These are phyloP conservation scores for Astragalus glycyphyllos DNA, from an alignment of 306 rosid genomes.

Conservation along the genomic window DNA sequence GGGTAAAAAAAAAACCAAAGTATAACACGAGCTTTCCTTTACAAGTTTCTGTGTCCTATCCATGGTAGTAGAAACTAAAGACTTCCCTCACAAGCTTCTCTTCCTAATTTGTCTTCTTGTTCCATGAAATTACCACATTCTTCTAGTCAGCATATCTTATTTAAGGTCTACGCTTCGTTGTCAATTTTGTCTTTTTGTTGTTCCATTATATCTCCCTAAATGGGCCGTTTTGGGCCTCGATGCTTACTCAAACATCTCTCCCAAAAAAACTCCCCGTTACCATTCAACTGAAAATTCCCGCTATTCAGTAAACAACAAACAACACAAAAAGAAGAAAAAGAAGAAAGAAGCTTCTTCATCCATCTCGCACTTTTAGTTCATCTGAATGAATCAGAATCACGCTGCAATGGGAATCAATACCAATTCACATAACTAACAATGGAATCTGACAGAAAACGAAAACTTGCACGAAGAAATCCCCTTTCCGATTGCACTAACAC, in stretches of 20 bases:
- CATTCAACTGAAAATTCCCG: slow-evolving; percentile 21
- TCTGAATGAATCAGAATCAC: neutral
- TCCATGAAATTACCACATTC: too few species aligned
- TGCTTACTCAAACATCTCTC: neutral
- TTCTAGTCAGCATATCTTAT: too few species aligned
- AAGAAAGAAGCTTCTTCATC: slow-evolving; percentile 30
- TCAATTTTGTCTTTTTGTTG: too few species aligned
- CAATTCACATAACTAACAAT: slow-evolving; percentile 36
- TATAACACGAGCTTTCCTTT: too few species aligned
- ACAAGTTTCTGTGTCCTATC: too few species aligned
- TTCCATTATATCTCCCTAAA: too few species aligned
- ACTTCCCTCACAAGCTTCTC: neutral
- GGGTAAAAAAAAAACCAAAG: too few species aligned
- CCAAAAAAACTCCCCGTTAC: neutral
- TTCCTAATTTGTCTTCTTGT: too few species aligned
- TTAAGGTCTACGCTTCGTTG: too few species aligned
- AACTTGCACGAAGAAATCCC: slow-evolving; percentile 51
- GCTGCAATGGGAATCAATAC: neutral
- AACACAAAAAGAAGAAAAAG: neutral
- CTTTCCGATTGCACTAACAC: slow-evolving; percentile 76
- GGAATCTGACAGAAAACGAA: slow-evolving; percentile 51
- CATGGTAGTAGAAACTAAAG: too few species aligned
- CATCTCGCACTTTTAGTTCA: neutral
- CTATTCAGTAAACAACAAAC: neutral
- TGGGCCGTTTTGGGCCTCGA: neutral